Evolutionary conservation across 768 basidiomycete genomes (phyloP).

Genomic region (Auricularia cornea): DNA sequence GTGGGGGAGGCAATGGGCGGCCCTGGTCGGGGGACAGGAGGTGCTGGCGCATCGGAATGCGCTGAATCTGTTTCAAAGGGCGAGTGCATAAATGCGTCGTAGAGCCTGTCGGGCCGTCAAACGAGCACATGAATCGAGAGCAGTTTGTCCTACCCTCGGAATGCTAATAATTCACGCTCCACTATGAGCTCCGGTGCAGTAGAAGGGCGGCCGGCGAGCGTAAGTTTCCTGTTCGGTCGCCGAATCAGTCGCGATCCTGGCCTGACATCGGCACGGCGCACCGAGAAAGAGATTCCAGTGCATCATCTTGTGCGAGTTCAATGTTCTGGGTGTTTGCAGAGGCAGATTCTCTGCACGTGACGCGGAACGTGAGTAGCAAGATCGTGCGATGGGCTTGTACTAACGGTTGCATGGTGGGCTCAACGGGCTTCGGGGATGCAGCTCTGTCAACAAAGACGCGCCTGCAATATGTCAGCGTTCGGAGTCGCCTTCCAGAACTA

Average conservation of each 20-base stretch:
- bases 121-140: not conserved
- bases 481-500: not conserved
- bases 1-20: too few relatives aligned
- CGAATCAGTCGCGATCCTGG: too few relatives aligned
- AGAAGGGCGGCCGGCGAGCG: not conserved
- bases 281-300: not conserved
- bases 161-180: not conserved
- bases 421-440: not conserved
- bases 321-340: too few relatives aligned
- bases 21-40: too few relatives aligned
- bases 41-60: too few relatives aligned
- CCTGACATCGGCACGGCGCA: not conserved
- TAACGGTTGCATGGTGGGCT: too few relatives aligned
- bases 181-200: not conserved
- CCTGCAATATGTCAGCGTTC: not conserved
- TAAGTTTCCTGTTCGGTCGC: not conserved
- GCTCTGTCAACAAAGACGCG: not conserved
- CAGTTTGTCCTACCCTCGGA: not conserved
- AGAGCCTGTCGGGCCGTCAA: not conserved
- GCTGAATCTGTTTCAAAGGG: too few relatives aligned
- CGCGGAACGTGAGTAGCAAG: too few relatives aligned
- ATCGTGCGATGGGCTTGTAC: too few relatives aligned
- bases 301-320: not conserved
- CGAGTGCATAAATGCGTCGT: not conserved
- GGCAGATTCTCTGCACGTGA: too few relatives aligned